Base-by-base conservation (phyloP, 352 stramenopile species). In the Globisporangium acanthophoron region DNA sequence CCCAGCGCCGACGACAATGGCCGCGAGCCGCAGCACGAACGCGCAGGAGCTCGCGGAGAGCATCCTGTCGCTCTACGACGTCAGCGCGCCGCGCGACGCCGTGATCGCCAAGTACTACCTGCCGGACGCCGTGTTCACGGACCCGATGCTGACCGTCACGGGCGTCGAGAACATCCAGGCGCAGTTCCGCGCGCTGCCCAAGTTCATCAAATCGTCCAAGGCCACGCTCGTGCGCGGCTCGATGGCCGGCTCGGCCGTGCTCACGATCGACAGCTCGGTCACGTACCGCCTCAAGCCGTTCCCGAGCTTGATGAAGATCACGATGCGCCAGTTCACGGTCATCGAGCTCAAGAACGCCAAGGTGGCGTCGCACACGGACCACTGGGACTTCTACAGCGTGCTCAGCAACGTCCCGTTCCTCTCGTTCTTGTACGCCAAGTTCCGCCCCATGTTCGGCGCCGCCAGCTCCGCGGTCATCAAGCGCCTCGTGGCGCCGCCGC, bases 371-470 rank as follows among this genome's bases (percentile, higher is more conserved):
- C 84, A 94, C 70, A 94, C 84, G 64, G 84, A 94, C 64, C 84
- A 94, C 65, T 94, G 71, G 57, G 82, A 92, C 61, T 86, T 94
- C 33, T 88, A 86, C 62, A 90, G 81, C 58, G 84, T 94, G 59
- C 60, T 94, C 41, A 64, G 78, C 31, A 92, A 90, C 66, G 67
- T 94, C 20, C 84, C 84, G 43, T 75, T 94, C 43, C 66, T 90
- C 5, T 67, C 80, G 51, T 94, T 87, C 65, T 80, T 92, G 56
- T 94, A 94, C 74, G 67, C 69, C 53, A 80, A 91, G 58, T 85
- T 90, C 61, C 83, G 83, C 31, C 76, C 79, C 29, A 80, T 87
- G 69, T 86, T 91, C 58, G 83, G 83, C 39, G 63, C 71, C 21
- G 69, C 76, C 44, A 88, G 73, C 53, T 90, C 83, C 40, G 67